Conservation (phyloP, 1,284 basidiomycete species). For the Vanrija sp. region DNA sequence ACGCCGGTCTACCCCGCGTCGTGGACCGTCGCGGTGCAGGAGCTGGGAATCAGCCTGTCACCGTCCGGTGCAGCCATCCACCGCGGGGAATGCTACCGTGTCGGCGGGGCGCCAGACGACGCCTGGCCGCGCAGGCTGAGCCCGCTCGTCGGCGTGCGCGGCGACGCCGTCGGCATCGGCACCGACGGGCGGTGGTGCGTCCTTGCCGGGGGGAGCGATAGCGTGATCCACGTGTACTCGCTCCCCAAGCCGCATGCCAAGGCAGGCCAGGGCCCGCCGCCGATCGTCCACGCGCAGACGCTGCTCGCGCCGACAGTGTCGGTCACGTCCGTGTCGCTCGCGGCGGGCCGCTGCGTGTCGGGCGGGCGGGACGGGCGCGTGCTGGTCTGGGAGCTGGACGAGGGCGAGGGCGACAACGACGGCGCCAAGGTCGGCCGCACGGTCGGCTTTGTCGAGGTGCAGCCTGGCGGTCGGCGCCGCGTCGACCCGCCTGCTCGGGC, state of each 20-base stretch:
- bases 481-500: neutral
- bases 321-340: slow-evolving; percentile 38
- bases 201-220: slow-evolving; percentile 40
- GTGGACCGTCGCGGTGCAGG: slow-evolving; percentile 48
- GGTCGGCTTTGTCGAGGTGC: slow-evolving; percentile 42
- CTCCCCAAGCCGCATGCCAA: slow-evolving; percentile 21
- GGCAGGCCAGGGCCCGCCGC: neutral
- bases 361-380: slow-evolving; percentile 44
- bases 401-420: slow-evolving; percentile 6
- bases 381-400: slow-evolving; percentile 47
- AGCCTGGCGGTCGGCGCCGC: slow-evolving; percentile 18
- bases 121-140: slow-evolving; percentile 34
- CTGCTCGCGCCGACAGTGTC: slow-evolving; percentile 39
- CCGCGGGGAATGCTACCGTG: slow-evolving; percentile 37
- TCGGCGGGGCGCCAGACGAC: slow-evolving; percentile 17
- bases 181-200: slow-evolving; percentile 46
- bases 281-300: slow-evolving; percentile 40
- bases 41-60: slow-evolving; percentile 30
- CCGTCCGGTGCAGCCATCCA: slow-evolving; percentile 6
- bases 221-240: slow-evolving; percentile 46
- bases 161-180: slow-evolving; percentile 37
- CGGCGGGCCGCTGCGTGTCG: slow-evolving; percentile 38
- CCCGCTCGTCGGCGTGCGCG: slow-evolving; percentile 39
- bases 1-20: slow-evolving; percentile 46
- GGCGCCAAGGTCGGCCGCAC: slow-evolving; percentile 26